Conservation (phyloP, 1,284 basidiomycete species). For the Sporisorium exsertum region DNA sequence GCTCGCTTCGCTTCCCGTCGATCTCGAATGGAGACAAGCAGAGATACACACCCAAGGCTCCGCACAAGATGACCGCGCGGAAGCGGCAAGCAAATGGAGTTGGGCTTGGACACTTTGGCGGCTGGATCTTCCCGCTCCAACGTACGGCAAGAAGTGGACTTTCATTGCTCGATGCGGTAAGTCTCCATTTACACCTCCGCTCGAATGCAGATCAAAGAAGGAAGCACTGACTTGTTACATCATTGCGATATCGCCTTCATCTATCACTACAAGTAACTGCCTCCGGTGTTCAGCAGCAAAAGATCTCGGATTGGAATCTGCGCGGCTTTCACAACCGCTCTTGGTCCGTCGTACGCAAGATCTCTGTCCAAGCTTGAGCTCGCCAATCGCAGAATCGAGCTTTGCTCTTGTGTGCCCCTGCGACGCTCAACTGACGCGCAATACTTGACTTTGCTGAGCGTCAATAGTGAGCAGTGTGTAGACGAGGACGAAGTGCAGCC, state of each 20-base stretch:
- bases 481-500: too few species aligned
- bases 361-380: conserved; percentile 6
- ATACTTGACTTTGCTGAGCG: too few species aligned
- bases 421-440: too few species aligned
- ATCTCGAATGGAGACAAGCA: conserved; percentile 32
- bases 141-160: conserved; percentile 7
- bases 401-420: too few species aligned
- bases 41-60: conserved; percentile 2
- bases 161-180: conserved; percentile 45
- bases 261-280: conserved; percentile 22
- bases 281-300: conserved; percentile 44
- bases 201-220: too few species aligned
- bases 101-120: conserved; percentile 58
- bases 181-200: not conserved
- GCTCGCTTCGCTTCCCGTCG: conserved; percentile 17
- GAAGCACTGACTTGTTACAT: not conserved
- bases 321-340: conserved; percentile 53
- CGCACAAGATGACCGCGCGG: not conserved
- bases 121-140: conserved; percentile 12
- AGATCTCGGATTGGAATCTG: conserved; percentile 49
- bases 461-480: too few species aligned
- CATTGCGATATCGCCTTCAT: not conserved
- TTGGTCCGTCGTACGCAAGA: conserved; percentile 51
- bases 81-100: conserved; percentile 20
- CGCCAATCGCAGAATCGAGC: too few species aligned